These are phyloP conservation scores for Penicillium steckii DNA, from an alignment of 495 filamentous ascomycete genomes.

Conservation along the genomic window DNA sequence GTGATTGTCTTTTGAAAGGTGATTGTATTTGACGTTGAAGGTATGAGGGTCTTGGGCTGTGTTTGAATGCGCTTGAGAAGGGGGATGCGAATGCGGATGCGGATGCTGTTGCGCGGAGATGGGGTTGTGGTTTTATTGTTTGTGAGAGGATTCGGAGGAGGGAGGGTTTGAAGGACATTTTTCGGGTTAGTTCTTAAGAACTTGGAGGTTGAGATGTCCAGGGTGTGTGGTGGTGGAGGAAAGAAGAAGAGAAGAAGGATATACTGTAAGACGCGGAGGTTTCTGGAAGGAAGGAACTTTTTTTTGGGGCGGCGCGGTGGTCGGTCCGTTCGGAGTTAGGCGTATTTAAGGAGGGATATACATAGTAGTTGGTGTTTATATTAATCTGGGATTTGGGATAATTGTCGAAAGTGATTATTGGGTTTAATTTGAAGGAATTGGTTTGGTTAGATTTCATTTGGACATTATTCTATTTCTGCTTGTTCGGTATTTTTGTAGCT, in stretches of 20 bases:
- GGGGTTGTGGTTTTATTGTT: neutral
- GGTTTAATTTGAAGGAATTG: too few species aligned
- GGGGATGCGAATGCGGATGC: too few species aligned
- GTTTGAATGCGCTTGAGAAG: neutral
- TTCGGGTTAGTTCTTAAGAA: neutral
- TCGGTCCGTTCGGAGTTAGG: slow-evolving; percentile 7
- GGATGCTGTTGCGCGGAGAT: too few species aligned
- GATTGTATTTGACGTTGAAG: too few species aligned
- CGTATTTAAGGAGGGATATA: neutral
- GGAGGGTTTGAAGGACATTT: slow-evolving; percentile 19
- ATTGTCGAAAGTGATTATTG: too few species aligned
- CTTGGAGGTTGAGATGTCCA: neutral
- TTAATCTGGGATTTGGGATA: too few species aligned
- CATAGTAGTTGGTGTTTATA: neutral
- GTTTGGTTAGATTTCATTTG: too few species aligned
- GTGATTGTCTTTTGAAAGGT: neutral
- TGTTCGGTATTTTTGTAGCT: too few species aligned
- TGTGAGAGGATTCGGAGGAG: neutral
- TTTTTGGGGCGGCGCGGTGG: slow-evolving; percentile 9
- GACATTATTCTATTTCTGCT: too few species aligned
- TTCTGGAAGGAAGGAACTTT: neutral
- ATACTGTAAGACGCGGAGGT: neutral
- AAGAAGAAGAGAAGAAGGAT: neutral
- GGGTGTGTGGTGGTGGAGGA: too few species aligned
- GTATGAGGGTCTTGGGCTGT: neutral